Evolutionary conservation across 495 filamentous ascomycete genomes (phyloP).

Genomic region (Tuber borchii): DNA sequence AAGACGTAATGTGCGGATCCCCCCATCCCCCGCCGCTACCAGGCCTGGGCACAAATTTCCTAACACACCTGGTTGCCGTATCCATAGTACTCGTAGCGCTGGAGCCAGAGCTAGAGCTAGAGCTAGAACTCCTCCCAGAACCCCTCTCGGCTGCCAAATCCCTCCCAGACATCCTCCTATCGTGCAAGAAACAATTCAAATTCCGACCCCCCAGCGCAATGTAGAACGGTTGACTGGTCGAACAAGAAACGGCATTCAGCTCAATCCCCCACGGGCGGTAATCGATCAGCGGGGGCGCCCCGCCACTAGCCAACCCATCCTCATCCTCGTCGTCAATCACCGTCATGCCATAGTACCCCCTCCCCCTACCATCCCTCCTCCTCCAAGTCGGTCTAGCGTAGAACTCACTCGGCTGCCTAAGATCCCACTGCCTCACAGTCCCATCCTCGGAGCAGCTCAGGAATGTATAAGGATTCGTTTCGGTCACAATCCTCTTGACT

Average conservation of each 20-base stretch:
- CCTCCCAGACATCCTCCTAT: conserved; percentile 65
- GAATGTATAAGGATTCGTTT: conserved; percentile 64
- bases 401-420: conserved; percentile 58
- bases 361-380: conserved; percentile 6
- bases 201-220: conserved; percentile 69
- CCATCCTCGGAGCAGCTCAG: conserved; percentile 73
- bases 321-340: conserved; percentile 42
- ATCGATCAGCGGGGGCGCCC: conserved; percentile 58
- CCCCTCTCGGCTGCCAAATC: conserved; percentile 54
- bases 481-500: conserved; percentile 72
- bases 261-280: conserved; percentile 63
- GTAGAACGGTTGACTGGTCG: conserved; percentile 65
- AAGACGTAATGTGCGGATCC: conserved; percentile 66
- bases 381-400: conserved; percentile 44
- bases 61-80: conserved; percentile 60
- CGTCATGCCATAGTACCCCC: conserved; percentile 31
- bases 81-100: conserved; percentile 44
- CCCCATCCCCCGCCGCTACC: conserved; percentile 26
- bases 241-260: conserved; percentile 69
- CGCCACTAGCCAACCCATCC: conserved; percentile 48
- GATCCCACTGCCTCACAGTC: conserved; percentile 69
- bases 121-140: conserved; percentile 39
- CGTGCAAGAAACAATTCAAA: conserved; percentile 68
- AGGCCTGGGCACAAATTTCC: conserved; percentile 61
- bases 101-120: conserved; percentile 47